These are phyloP conservation scores for Myxozyma neotropica DNA, from an alignment of 805 yeast genomes.

Conservation along the genomic window DNA sequence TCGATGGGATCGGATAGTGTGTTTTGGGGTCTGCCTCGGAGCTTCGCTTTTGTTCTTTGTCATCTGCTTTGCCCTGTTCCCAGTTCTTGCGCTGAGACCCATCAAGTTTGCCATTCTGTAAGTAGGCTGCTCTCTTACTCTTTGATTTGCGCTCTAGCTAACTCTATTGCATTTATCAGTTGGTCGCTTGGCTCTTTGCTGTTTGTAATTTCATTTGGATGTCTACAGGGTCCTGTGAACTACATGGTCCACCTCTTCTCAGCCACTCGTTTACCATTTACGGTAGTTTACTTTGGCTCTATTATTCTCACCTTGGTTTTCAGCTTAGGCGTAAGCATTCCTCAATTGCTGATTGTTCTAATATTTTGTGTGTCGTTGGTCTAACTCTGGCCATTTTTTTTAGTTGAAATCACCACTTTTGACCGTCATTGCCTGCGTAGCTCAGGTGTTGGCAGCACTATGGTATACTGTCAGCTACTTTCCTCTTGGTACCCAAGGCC, in stretches of 20 bases:
- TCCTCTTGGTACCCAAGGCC: conserved; percentile 70
- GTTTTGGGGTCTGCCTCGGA: conserved; percentile 73
- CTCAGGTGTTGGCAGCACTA: conserved; percentile 83
- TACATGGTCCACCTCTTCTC: conserved; percentile 75
- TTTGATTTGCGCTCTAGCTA: not conserved
- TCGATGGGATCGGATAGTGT: conserved; percentile 75
- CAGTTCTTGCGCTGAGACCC: conserved; percentile 86
- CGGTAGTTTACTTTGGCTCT: conserved; percentile 76
- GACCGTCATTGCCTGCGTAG: conserved; percentile 71
- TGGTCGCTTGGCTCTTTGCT: conserved; percentile 92
- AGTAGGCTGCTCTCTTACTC: not conserved
- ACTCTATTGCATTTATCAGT: conserved; percentile 35
- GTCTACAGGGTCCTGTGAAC: conserved; percentile 87
- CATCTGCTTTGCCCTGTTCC: conserved; percentile 79
- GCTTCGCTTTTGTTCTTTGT: conserved; percentile 82
- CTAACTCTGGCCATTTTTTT: not conserved
- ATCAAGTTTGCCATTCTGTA: conserved; percentile 72
- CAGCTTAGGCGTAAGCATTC: conserved; percentile 53
- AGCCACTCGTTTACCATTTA: conserved; percentile 74
- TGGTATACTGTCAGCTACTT: conserved; percentile 91
- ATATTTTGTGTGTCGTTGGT: not conserved
- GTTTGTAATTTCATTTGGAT: conserved; percentile 86
- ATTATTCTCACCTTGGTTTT: conserved; percentile 77
- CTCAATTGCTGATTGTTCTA: not conserved
- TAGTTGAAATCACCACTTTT: conserved; percentile 66